Conservation (phyloP, 768 basidiomycete species). For the Lentinula aciculospora region DNA sequence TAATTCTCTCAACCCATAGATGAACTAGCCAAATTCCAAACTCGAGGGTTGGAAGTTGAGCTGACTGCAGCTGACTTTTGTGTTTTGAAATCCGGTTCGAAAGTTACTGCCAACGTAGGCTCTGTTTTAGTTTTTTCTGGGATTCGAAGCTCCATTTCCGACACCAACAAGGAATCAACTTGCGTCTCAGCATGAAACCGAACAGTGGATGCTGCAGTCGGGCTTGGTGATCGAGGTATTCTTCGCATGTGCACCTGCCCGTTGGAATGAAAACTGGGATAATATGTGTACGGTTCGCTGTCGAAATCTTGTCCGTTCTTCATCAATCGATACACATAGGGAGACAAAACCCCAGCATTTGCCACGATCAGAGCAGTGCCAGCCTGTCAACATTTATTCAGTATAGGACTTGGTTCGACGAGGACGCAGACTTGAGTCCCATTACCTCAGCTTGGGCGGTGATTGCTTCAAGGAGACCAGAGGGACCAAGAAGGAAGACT, state of each 20-base stretch:
- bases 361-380: conserved; percentile 9
- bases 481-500: conserved; percentile 8
- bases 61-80: background rate
- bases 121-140: background rate
- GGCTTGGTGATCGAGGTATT: background rate
- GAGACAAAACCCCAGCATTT: conserved; percentile 1
- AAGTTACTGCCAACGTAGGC: background rate
- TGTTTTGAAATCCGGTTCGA: background rate
- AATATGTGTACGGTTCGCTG: conserved; percentile 7
- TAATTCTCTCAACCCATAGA: background rate
- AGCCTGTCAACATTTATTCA: background rate
- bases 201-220: background rate
- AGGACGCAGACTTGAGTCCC: background rate
- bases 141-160: background rate
- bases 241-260: conserved; percentile 7
- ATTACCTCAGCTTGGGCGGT: conserved; percentile 10
- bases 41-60: background rate
- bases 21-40: background rate
- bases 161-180: background rate
- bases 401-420: background rate
- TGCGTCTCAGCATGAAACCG: background rate
- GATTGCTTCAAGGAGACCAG: conserved; percentile 8
- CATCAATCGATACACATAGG: conserved; percentile 4
- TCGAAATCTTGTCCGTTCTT: conserved; percentile 6
- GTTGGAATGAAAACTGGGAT: background rate